Base-by-base conservation (phyloP, 768 basidiomycete species). In the Phanerochaete carnosa region DNA sequence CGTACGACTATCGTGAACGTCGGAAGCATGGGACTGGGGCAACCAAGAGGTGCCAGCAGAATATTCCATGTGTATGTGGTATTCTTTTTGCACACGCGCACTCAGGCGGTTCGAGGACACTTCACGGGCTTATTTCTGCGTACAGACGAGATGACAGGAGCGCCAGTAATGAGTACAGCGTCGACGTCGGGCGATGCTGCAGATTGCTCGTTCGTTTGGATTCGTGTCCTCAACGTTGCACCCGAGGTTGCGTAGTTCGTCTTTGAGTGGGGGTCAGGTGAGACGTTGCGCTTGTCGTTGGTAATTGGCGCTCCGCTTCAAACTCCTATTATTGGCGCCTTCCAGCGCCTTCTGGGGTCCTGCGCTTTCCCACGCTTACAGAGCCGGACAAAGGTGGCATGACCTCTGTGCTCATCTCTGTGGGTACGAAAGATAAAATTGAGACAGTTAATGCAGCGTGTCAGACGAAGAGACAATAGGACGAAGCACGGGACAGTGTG, bases 111-210 rank as follows among this genome's bases (percentile, higher is more conserved):
- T 68, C 70, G 72, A 75, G 68, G 75, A 74, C 71, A 72, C 73
- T 77, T 76, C 72, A 72, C 69, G 61, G 72, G 77, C 76, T 77
- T 78, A 78, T 77, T 78, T 75, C 74, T 75, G 73, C 73, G 72
- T 70, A 71, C 74, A 73, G 71, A 75, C 66, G 53, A 61, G 62
- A 72, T 68, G 72, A 72, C 62, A 64, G 52, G 37, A 54, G 52
- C 23, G 53, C 54, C 39, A 35, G 54, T 19, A 55, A 37, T 35
- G 28, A 37, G n/a, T 22, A 60, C 64, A 62, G 52, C 63, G 59
- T 29, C 52, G 39, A 43, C 39, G 39, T 9, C 16, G 59, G 45
- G 58, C 55, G 60, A 61, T 45, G 57, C 66, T 59, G 63, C 60
- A 55, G 64, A 64, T 64, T 64, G 53, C 68, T 64, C 64, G 66